Conservation (phyloP, 2,329 filamentous ascomycete genomes). For the Acarospora socialis region DNA sequence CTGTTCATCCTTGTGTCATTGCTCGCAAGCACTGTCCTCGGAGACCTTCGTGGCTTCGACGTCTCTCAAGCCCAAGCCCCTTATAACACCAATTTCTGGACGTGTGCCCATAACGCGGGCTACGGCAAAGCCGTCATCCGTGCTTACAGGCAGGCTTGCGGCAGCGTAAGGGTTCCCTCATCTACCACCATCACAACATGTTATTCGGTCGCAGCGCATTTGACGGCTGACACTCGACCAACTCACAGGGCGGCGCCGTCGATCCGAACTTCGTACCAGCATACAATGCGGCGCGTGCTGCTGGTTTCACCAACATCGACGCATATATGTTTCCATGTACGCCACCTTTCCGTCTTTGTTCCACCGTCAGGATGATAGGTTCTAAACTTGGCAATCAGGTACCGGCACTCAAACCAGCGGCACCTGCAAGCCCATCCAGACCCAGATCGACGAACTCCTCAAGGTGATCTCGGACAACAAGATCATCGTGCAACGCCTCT, state of each 20-base stretch:
- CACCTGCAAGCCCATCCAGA: slow-evolving; percentile 14
- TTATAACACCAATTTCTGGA: slow-evolving; percentile 7
- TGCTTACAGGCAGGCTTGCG: slow-evolving; percentile 5
- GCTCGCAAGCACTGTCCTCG: too few relatives aligned
- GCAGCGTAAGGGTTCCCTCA: background rate
- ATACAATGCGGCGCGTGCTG: slow-evolving; percentile 14
- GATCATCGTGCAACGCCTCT: slow-evolving; percentile 13
- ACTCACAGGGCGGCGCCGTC: slow-evolving; percentile 13
- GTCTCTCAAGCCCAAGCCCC: slow-evolving; percentile 2
- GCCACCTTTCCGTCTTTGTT: too few relatives aligned
- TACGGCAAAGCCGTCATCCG: slow-evolving; percentile 6
- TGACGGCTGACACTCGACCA: background rate
- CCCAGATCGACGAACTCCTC: slow-evolving; percentile 15
- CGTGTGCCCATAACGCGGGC: slow-evolving; percentile 2
- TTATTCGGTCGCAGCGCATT: background rate
- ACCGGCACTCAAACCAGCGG: slow-evolving; percentile 15
- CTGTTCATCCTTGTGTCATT: too few relatives aligned
- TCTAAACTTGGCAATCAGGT: too few relatives aligned
- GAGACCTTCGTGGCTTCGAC: slow-evolving; percentile 4
- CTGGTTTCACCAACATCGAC: slow-evolving; percentile 14
- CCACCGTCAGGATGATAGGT: too few relatives aligned
- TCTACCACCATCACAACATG: too few relatives aligned
- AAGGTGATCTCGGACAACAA: slow-evolving; percentile 11
- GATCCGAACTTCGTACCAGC: slow-evolving; percentile 12
- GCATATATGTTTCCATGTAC: slow-evolving; percentile 16